Evolutionary conservation across 305 asterid genomes (phyloP).

Genomic region (Fraxinus sp.): DNA sequence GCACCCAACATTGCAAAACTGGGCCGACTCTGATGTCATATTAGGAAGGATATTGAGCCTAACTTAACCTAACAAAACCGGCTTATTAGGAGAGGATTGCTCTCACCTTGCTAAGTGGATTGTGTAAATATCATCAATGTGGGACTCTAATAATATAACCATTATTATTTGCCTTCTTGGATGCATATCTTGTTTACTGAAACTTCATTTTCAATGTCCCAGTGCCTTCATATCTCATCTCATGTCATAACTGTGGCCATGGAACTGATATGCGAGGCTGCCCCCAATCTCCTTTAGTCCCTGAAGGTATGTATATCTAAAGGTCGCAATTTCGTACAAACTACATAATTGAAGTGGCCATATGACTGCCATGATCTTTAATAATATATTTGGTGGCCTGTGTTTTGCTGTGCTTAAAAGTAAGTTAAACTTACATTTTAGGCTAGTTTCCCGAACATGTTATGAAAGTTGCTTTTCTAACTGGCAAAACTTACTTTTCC

Average conservation of each 20-base stretch:
- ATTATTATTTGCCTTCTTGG: background rate
- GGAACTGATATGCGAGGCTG: constrained; percentile 95
- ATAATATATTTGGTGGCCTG: background rate
- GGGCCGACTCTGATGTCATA: no score
- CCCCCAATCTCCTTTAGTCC: constrained; percentile 78
- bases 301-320: constrained; percentile 52
- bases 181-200: constrained; percentile 23
- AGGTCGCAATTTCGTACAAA: constrained; percentile 11
- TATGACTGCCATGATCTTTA: background rate
- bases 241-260: constrained; percentile 92
- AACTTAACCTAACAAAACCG: no score
- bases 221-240: constrained; percentile 87
- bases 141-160: background rate
- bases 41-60: no score
- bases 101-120: no score
- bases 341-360: background rate
- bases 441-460: background rate
- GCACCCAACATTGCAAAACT: no score
- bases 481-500: background rate
- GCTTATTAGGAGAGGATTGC: no score
- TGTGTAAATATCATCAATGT: no score
- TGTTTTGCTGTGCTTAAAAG: background rate
- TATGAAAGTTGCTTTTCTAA: background rate
- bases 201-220: constrained; percentile 26
- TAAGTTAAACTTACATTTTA: background rate